Conservation (phyloP, 2,329 filamentous ascomycete genomes). For the Aspergillus texensis region DNA sequence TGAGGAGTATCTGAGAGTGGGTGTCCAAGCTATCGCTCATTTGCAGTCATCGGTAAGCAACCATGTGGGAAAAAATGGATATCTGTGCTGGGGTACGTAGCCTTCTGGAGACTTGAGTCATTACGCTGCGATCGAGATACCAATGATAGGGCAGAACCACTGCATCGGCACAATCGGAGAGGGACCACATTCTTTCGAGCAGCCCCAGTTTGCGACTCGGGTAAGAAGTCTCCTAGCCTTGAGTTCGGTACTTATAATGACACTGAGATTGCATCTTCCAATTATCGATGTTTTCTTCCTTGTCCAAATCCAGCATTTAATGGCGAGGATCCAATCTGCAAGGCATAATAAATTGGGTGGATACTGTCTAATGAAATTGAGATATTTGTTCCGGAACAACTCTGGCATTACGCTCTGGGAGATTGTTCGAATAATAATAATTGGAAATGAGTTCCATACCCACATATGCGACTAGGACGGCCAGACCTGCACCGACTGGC, state of each 20-base stretch:
- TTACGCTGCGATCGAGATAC: background rate
- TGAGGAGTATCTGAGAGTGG: background rate
- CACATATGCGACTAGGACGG: slow-evolving; percentile 7
- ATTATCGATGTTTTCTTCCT: background rate
- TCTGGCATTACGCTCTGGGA: background rate
- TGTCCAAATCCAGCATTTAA: background rate
- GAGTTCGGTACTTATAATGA: slow-evolving; percentile 1
- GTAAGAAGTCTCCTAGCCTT: slow-evolving; percentile 1
- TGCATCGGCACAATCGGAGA: background rate
- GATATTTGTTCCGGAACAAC: background rate
- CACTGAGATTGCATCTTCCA: background rate
- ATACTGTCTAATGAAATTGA: background rate
- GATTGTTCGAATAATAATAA: slow-evolving; percentile 6
- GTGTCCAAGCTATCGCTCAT: background rate
- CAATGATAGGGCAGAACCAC: slow-evolving; percentile 3
- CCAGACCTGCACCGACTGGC: slow-evolving; percentile 12
- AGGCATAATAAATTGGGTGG: slow-evolving; percentile 6
- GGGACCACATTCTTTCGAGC: background rate
- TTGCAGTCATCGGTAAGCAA: background rate
- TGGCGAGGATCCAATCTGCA: slow-evolving; percentile 3
- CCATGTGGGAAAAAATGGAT: background rate
- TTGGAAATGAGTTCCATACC: slow-evolving; percentile 3
- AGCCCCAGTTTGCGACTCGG: background rate
- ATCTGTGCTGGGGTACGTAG: slow-evolving; percentile 1
- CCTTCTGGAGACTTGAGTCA: slow-evolving; percentile 1